Conservation (phyloP, 2,329 filamentous ascomycete species). For the Botryosphaeria dothidea region DNA sequence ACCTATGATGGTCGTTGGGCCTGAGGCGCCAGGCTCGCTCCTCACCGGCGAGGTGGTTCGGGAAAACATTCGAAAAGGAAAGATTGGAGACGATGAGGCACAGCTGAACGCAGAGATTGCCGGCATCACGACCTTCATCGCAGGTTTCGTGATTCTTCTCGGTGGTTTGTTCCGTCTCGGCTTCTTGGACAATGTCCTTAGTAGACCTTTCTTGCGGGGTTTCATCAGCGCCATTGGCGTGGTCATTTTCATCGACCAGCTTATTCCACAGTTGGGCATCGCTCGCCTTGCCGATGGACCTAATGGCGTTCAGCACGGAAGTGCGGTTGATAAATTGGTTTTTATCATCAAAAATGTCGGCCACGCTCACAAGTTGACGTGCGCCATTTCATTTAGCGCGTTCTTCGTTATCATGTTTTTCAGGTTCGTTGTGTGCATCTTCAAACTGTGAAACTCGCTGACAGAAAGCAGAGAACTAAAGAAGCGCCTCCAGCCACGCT, state of each 20-base stretch:
- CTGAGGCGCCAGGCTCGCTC: constrained; percentile 89
- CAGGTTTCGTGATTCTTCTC: constrained; percentile 83
- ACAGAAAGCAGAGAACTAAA: constrained; percentile 68
- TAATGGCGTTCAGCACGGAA: constrained; percentile 74
- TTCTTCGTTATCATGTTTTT: constrained; percentile 91
- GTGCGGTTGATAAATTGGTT: constrained; percentile 78
- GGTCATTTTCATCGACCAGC: constrained; percentile 92
- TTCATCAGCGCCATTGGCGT: constrained; percentile 98
- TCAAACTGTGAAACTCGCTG: constrained; percentile 13
- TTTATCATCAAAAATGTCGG: constrained; percentile 72
- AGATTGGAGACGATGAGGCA: constrained; percentile 65
- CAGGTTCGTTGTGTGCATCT: constrained; percentile 52
- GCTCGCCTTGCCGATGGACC: constrained; percentile 62
- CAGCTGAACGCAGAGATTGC: constrained; percentile 78
- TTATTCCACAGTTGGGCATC: constrained; percentile 87
- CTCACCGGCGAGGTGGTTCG: constrained; percentile 86
- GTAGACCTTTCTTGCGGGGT: constrained; percentile 85
- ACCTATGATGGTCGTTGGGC: constrained; percentile 90
- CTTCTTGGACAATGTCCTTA: constrained; percentile 92
- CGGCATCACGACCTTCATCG: constrained; percentile 83
- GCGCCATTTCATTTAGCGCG: constrained; percentile 72
- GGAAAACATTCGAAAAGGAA: constrained; percentile 69
- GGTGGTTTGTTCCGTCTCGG: constrained; percentile 84
- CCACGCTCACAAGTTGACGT: constrained; percentile 72
- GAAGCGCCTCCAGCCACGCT: constrained; percentile 74